Percentiles rank a stretch among this genome's conserved stretches.
Evolutionary conservation across 441 rosid species (phyloP).

Genomic region (Euphorbia schlechtendalii): DNA sequence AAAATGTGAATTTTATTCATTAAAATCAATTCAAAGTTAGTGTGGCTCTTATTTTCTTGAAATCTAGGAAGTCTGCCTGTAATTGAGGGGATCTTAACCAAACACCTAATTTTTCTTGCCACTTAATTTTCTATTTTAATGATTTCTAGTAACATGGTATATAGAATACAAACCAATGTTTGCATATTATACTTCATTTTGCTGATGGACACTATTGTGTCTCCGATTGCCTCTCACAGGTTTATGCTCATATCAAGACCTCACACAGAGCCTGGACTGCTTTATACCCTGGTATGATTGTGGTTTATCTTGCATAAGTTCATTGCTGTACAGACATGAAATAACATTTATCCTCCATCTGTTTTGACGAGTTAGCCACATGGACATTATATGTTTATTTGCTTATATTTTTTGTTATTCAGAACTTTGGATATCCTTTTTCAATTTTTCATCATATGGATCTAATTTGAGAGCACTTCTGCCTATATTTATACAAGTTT

Average conservation of each 20-base stretch:
- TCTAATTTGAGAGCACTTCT: neutral
- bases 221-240: constrained; percentile 23
- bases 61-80: neutral
- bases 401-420: neutral
- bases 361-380: neutral
- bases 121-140: neutral
- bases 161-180: neutral
- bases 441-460: neutral
- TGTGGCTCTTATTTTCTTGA: neutral
- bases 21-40: constrained; percentile 1
- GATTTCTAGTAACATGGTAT: neutral
- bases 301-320: neutral
- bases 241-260: constrained; percentile 42
- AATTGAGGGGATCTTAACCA: neutral
- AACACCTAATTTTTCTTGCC: neutral
- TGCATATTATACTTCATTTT: neutral
- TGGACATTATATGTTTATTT: neutral
- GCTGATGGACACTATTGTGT: constrained; percentile 5
- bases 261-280: constrained; percentile 35
- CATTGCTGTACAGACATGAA: neutral
- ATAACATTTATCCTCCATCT: neutral
- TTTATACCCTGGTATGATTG: constrained; percentile 39
- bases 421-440: too few species aligned
- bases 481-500: neutral
- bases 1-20: neutral